Conservation (phyloP, 305 asterid species). For the Ajuga reptans region DNA sequence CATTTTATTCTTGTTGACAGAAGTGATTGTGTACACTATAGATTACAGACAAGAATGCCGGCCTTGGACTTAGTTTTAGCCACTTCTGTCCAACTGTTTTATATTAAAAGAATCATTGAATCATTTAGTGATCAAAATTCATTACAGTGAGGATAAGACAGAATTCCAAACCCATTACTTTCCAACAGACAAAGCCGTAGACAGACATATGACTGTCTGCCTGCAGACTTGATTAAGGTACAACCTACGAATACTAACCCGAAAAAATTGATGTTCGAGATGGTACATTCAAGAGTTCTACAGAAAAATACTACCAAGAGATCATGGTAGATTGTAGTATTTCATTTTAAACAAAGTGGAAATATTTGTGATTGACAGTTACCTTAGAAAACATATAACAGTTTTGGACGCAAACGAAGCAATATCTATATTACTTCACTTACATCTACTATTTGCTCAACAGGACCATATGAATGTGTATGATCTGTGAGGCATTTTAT, state of each 20-base stretch:
- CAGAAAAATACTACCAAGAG: background rate
- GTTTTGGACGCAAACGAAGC: background rate
- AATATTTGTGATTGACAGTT: too few species aligned
- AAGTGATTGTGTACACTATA: background rate
- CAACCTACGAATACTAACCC: background rate
- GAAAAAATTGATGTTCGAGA: background rate
- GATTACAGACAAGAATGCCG: conserved; percentile 1
- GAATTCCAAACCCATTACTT: background rate
- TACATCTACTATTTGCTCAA: background rate
- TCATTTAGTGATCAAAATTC: background rate
- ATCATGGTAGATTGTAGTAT: background rate
- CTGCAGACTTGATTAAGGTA: background rate
- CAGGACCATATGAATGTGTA: background rate
- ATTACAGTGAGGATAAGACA: background rate
- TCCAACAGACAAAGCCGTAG: background rate
- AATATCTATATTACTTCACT: background rate
- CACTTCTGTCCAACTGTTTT: background rate
- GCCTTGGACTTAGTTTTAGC: conserved; percentile 11
- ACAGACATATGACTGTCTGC: background rate
- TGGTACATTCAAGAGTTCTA: background rate
- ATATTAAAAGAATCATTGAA: background rate
- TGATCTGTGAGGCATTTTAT: background rate
- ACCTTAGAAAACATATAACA: background rate
- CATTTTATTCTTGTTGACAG: too few species aligned
- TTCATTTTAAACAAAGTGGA: background rate